phyloP scores from a whole-genome alignment of 2,329 filamentous ascomycete species.

The Trichoderma sp. region DNA sequence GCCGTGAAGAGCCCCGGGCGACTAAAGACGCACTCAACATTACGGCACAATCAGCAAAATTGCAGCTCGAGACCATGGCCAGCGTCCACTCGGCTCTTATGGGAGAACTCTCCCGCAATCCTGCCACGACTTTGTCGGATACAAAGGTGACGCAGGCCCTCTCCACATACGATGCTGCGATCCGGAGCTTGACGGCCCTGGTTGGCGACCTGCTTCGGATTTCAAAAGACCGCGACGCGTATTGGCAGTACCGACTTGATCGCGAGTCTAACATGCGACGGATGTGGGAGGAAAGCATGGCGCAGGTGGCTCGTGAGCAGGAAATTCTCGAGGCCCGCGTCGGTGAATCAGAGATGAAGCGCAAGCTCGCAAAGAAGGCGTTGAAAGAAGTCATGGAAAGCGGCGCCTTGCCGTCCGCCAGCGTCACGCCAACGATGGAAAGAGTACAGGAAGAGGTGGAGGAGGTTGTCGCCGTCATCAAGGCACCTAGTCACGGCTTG shows the following conservation, averaged over 20 bases:
- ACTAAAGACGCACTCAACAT: slow-evolving; percentile 96
- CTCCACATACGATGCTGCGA: slow-evolving; percentile 81
- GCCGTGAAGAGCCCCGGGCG: slow-evolving; percentile 66
- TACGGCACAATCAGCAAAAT: slow-evolving; percentile 87
- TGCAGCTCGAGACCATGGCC: slow-evolving; percentile 87
- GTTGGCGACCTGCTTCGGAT: slow-evolving; percentile 87
- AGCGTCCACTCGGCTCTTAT: slow-evolving; percentile 82
- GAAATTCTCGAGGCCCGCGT: slow-evolving; percentile 85
- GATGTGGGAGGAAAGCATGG: slow-evolving; percentile 99
- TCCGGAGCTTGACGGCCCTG: slow-evolving; percentile 79
- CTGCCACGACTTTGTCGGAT: slow-evolving; percentile 71
- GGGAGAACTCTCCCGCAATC: slow-evolving; percentile 62
- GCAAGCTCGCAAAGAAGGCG: slow-evolving; percentile 83
- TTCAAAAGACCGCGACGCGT: slow-evolving; percentile 87
- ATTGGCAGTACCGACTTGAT: slow-evolving; percentile 94
- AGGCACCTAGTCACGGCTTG: slow-evolving; percentile 41
- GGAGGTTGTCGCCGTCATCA: slow-evolving; percentile 31
- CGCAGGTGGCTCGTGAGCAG: slow-evolving; percentile 89
- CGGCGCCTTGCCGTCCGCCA: slow-evolving; percentile 36
- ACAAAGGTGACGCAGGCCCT: slow-evolving; percentile 73
- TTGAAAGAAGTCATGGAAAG: slow-evolving; percentile 78
- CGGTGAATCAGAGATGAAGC: slow-evolving; percentile 85
- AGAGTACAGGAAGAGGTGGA: slow-evolving; percentile 33
- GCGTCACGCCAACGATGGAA: slow-evolving; percentile 28
- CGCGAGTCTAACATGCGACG: slow-evolving; percentile 86